Base-by-base conservation (phyloP, 441 rosid species). In the Jatropha podagrica region DNA sequence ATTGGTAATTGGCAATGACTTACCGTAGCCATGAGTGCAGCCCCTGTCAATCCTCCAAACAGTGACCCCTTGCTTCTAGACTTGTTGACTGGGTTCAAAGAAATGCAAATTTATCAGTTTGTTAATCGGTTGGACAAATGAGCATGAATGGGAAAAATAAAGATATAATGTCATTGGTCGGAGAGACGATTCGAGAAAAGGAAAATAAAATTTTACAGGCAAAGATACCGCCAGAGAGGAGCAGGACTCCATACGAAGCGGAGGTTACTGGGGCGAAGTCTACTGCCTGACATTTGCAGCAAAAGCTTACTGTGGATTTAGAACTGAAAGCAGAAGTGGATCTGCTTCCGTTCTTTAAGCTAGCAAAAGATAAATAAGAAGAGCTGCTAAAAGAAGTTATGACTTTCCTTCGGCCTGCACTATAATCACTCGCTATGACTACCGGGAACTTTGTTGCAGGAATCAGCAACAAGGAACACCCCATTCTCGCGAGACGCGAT, bases 41-140 rank as follows among this genome's bases (percentile, higher is more conserved):
- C 91, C n/a, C 97, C 94, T 3, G 91, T 85, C 71, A 90, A 80
- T 68, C 98, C 95, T 0, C 98, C 97, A 59, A 86, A 84, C 44
- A 91, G 91, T 26, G 98, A 93, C 14, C 94, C 94, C 51, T 90
- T 90, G 80, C 97, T 91, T 75, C 89, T 89, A 18, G 97, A 93
- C 80, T 74, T 89, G 48, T 71, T 68, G 82, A 81, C 97, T 91
- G 83, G 74, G 77, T 20, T 55, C 80, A 81, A 40, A n/a, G 4
- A 46, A 58, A 65, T 49, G 7, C 41, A 13, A 38, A 37, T 54
- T 52, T 69, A 13, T 26, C 32, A 3, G 27, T 42, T 65, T n/a
- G 27, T 3, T 64, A 44, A 44, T 44, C 10, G 3, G 11, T 10
- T n/a, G 27, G n/a, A 23, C 37, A 55, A 17, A 52, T 9, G 7